Evolutionary conservation across 805 yeast genomes (phyloP).

Genomic region (Alloascoidea africana): DNA sequence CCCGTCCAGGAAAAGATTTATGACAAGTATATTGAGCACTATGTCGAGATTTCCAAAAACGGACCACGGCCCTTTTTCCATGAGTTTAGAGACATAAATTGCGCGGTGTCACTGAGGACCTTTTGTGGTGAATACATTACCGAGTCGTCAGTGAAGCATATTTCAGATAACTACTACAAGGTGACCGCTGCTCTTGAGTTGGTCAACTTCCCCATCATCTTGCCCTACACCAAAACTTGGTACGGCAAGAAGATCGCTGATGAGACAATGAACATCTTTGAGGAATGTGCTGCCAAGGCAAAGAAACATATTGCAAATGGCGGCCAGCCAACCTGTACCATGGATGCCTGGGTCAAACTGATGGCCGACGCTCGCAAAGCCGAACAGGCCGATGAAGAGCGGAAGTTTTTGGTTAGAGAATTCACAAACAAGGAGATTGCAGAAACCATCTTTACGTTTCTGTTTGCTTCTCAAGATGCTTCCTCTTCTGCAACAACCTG

Average conservation of each 20-base stretch:
- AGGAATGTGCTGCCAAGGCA: slow-evolving; percentile 75
- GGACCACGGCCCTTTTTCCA: slow-evolving; percentile 74
- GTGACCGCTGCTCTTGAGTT: slow-evolving; percentile 94
- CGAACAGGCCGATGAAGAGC: slow-evolving; percentile 27
- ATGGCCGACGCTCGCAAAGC: slow-evolving; percentile 56
- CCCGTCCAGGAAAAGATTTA: slow-evolving; percentile 77
- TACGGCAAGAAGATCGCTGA: slow-evolving; percentile 90
- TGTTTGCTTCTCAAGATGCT: slow-evolving; percentile 97
- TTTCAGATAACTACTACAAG: slow-evolving; percentile 84
- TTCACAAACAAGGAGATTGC: slow-evolving; percentile 86
- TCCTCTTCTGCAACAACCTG: slow-evolving; percentile 95
- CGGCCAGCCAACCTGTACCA: slow-evolving; percentile 71
- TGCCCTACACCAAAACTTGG: slow-evolving; percentile 97
- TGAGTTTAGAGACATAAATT: slow-evolving; percentile 88
- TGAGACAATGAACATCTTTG: slow-evolving; percentile 86
- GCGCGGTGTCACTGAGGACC: slow-evolving; percentile 84
- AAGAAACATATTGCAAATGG: slow-evolving; percentile 66
- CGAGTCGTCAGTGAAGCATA: slow-evolving; percentile 72
- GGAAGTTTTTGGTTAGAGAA: slow-evolving; percentile 57
- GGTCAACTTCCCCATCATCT: slow-evolving; percentile 92
- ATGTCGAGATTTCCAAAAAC: slow-evolving; percentile 36
- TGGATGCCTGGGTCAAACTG: slow-evolving; percentile 88
- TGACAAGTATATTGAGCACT: slow-evolving; percentile 65
- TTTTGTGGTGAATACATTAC: slow-evolving; percentile 94
- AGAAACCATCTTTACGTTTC: slow-evolving; percentile 90